Percentiles rank a stretch among this genome's conserved stretches.
These are phyloP conservation scores for Umbelopsis ramanniana DNA, from an alignment of 192 early-diverging fungal species.

Conservation along the genomic window DNA sequence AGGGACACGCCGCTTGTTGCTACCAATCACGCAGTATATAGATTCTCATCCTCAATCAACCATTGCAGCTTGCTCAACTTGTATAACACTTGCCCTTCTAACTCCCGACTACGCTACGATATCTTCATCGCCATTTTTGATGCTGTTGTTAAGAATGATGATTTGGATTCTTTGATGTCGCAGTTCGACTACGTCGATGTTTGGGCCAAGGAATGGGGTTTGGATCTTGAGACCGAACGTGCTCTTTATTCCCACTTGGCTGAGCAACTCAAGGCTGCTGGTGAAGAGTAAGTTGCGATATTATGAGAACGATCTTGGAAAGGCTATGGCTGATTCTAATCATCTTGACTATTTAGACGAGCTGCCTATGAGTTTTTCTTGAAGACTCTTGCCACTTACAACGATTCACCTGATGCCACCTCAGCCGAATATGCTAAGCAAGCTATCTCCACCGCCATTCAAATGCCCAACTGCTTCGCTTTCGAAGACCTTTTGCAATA, in stretches of 20 bases:
- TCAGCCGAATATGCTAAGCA: conserved; percentile 53
- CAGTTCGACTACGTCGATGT: conserved; percentile 64
- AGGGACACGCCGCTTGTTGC: conserved; percentile 14
- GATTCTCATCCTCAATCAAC: conserved; percentile 23
- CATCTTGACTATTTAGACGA: neutral
- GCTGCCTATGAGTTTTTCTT: conserved; percentile 62
- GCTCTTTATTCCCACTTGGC: conserved; percentile 66
- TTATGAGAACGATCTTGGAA: conserved; percentile 40
- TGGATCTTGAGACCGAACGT: conserved; percentile 58
- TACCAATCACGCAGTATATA: neutral
- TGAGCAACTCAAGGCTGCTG: conserved; percentile 61
- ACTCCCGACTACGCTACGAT: conserved; percentile 58
- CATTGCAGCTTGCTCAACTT: conserved; percentile 62
- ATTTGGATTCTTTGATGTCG: conserved; percentile 69
- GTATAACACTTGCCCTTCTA: conserved; percentile 77
- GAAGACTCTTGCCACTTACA: conserved; percentile 66
- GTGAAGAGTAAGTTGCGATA: conserved; percentile 58
- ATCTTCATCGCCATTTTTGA: conserved; percentile 79
- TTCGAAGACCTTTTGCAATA: conserved; percentile 79
- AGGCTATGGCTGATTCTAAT: neutral
- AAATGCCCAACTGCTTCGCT: conserved; percentile 70
- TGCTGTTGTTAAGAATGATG: conserved; percentile 71
- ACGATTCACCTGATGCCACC: conserved; percentile 40
- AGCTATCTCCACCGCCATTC: conserved; percentile 66
- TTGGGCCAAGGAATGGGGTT: conserved; percentile 75